Base-by-base conservation (phyloP, 2,329 filamentous ascomycete species). In the Fusarium scirpi region DNA sequence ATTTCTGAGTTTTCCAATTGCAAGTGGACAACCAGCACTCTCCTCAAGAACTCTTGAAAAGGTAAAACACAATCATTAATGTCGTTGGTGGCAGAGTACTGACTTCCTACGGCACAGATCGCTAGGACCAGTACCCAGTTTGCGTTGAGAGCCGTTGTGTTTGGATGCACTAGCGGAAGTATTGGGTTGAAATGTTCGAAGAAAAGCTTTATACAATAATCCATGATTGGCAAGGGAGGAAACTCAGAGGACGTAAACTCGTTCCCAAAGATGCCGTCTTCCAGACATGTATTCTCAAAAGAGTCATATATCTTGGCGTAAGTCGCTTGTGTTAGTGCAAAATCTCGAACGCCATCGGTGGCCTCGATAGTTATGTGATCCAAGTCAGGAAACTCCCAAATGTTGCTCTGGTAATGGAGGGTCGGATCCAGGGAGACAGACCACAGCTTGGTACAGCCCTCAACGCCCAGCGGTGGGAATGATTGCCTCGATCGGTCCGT, bases 121-220 rank as follows among this genome's bases (percentile, higher is more conserved):
- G 75, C 73, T 1, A 76, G 27, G 3, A 73, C 57, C 11, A 77
- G 52, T 6, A 71, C 34, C 76, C 74, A 77, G 15, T 61, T 52
- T 0, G 69, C 54, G 3, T 73, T 68, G 0, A 70, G 9, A 5
- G 61, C 54, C 1, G 59, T 51, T 3, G 64, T 15, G 0, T 34
- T 62, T 10, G 62, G 46, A 34, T 80, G 75, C 1, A 79, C 70
- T 18, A 81, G 74, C 3, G 79, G 76, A 8, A 80, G 41, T 8
- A 78, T 75, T 1, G 74, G 70, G 54, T 78, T 71, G 43, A 80
- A 79, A 32, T 79, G 67, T 18, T 76, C 68, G 54, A 79, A 79
- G 47, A 76, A 81, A 1, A 80, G 70, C 8, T 62, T 71, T 25
- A 77, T 65, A 40, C 79, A 80, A n/a, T 76, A 69, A 43, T 79